phyloP scores from a whole-genome alignment of 202 grass and related monocot species.

The Schoenoplectus triqueter region DNA sequence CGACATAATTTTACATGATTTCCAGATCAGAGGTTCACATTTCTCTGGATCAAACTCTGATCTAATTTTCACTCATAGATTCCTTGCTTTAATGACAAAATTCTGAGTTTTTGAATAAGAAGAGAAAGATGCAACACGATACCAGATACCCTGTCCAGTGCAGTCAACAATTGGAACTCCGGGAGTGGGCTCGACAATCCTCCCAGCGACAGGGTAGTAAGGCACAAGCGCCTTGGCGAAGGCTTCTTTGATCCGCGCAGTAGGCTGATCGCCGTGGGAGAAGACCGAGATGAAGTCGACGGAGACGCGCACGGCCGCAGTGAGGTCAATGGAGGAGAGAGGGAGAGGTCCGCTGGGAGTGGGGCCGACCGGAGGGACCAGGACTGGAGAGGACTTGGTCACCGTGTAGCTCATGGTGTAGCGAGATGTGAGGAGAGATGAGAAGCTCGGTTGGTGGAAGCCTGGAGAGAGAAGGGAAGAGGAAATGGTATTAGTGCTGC shows the following conservation, averaged over 20 bases:
- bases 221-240: conserved; percentile 68
- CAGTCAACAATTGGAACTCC: conserved; percentile 68
- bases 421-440: background rate
- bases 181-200: conserved; percentile 47
- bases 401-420: conserved; percentile 50
- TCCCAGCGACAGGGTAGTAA: conserved; percentile 75
- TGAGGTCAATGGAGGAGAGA: conserved; percentile 81
- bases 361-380: conserved; percentile 49
- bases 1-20: background rate
- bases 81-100: background rate
- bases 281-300: conserved; percentile 90
- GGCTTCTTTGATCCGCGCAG: conserved; percentile 53
- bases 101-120: background rate
- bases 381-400: conserved; percentile 49
- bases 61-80: background rate
- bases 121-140: background rate
- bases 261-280: conserved; percentile 38
- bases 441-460: background rate
- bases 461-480: background rate
- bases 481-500: background rate
- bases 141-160: conserved; percentile 65
- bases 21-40: conserved; percentile 19
- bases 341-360: conserved; percentile 51
- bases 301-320: conserved; percentile 59
- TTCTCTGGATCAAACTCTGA: background rate